Base-by-base conservation (phyloP, 1,139 yeast genomes). In the Candida sp. region DNA sequence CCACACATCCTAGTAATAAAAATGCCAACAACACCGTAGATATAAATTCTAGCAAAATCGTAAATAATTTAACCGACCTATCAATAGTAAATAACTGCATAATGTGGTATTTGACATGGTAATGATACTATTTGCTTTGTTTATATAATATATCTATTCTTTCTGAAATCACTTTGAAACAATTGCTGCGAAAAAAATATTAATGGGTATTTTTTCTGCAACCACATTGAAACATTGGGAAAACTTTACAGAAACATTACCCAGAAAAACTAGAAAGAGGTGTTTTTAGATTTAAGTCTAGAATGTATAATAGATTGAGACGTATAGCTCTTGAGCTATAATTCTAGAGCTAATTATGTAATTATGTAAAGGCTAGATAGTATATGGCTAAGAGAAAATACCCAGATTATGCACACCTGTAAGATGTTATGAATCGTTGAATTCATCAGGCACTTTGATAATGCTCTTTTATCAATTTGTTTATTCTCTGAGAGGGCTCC, bases 1-100 rank as follows among this genome's bases (percentile, higher is more conserved):
- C 63, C 19, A 77, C 67, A 46, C 86, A 79, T 1, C 87, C 82
- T 9, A 79, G 57, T 15, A 81, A 57, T 8, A 82, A 63, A 53
- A 79, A 81, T 4, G 77, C 68, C n/a, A 79, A 54, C 5, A 77
- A 54, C 40, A 71, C 69, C 0, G 67, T 56, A 2, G 74, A 51
- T 22, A 76, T 67, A 49, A 76, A 61, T 21, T 22, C 39, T 19
- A 30, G 21, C 5, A 37, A 19, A 15, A 29, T 29, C 4, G 34
- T 29, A 4, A 37, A 37, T 37, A 37, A 21, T 5, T 15, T 37
- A 9, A 37, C 12, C 7, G 27, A 9, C 27, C 21, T 7, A 22
- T 9, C 5, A 7, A 22, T 6, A 11, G 25, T 15, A 36, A 32
- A 38, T 8, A 22, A 32, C 34, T 38, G 19, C 36, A 33, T 22